Evolutionary conservation across 768 basidiomycete genomes (phyloP).

Genomic region (Lyophyllum shimeji): DNA sequence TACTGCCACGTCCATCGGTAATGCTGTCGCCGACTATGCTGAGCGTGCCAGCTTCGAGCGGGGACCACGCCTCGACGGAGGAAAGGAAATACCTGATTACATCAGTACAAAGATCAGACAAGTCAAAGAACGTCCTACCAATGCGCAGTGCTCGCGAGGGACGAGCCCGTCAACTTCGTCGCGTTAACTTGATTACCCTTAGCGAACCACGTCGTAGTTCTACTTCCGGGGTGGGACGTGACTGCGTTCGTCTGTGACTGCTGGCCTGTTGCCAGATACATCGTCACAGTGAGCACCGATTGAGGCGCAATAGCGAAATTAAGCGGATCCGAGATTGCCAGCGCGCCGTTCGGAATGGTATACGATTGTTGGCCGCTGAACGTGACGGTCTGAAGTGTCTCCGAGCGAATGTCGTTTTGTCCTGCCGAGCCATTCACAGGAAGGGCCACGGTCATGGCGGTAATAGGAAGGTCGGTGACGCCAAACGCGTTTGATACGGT

Average conservation of each 20-base stretch:
- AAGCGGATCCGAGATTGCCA: constrained; percentile 46
- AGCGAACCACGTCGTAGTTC: constrained; percentile 44
- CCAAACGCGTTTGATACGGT: constrained; percentile 52
- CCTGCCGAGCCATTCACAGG: constrained; percentile 38
- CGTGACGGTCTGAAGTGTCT: constrained; percentile 35
- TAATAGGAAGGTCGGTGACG: constrained; percentile 38
- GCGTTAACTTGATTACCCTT: constrained; percentile 35
- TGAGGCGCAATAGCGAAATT: constrained; percentile 36
- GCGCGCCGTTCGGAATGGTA: constrained; percentile 42
- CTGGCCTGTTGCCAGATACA: constrained; percentile 37
- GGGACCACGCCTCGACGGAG: constrained; percentile 40
- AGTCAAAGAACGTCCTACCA: constrained; percentile 25
- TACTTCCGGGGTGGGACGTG: constrained; percentile 48
- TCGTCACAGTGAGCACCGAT: constrained; percentile 38
- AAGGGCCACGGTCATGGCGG: constrained; percentile 41
- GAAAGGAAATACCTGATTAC: constrained; percentile 40
- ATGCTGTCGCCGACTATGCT: constrained; percentile 53
- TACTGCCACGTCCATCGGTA: constrained; percentile 50
- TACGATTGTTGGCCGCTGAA: constrained; percentile 43
- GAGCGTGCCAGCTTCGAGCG: constrained; percentile 27
- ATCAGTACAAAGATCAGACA: not conserved
- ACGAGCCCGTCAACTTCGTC: constrained; percentile 21
- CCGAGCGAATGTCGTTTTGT: constrained; percentile 31
- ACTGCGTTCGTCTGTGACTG: constrained; percentile 38
- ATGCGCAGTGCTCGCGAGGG: constrained; percentile 28